Percentiles rank a stretch among this genome's conserved stretches.
phyloP scores from a whole-genome alignment of 208 protist genomes.

The Strigomonas galati region DNA sequence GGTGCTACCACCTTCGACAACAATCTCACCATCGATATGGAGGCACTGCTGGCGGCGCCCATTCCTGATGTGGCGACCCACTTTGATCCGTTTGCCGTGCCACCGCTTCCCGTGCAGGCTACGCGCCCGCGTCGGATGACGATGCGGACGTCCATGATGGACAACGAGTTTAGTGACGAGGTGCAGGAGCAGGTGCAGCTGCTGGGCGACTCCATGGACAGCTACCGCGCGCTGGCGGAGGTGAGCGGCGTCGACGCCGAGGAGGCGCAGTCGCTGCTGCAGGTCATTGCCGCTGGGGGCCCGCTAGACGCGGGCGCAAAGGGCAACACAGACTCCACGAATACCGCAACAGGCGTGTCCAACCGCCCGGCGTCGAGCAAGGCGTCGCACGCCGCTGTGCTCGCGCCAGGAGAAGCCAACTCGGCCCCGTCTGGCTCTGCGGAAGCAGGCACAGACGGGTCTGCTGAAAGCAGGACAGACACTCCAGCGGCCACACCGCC shows the following conservation, averaged over 20 bases:
- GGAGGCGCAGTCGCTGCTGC: slow-evolving; percentile 13
- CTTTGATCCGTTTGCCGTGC: slow-evolving; percentile 26
- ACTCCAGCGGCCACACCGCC: neutral
- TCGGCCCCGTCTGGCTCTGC: too few relatives aligned
- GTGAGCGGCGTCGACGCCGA: slow-evolving; percentile 8
- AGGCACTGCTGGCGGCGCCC: slow-evolving; percentile 2
- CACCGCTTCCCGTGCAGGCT: slow-evolving; percentile 9
- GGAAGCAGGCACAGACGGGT: neutral
- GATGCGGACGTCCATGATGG: neutral
- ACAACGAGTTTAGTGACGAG: neutral
- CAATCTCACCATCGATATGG: slow-evolving; percentile 2
- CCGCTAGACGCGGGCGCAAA: neutral
- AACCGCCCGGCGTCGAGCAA: too few relatives aligned
- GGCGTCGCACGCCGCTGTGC: too few relatives aligned
- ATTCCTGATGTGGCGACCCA: slow-evolving; percentile 13
- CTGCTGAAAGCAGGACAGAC: neutral
- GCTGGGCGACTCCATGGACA: neutral
- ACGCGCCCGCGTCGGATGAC: neutral
- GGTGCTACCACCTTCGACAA: neutral
- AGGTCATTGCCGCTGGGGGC: neutral
- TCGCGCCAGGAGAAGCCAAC: neutral
- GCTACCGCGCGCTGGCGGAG: slow-evolving; percentile 8
- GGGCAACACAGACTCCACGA: neutral
- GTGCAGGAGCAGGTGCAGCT: neutral
- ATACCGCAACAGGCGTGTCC: neutral